phyloP scores from a whole-genome alignment of 371 early-diverging fungal species.

The Rhizopus microsporus region DNA sequence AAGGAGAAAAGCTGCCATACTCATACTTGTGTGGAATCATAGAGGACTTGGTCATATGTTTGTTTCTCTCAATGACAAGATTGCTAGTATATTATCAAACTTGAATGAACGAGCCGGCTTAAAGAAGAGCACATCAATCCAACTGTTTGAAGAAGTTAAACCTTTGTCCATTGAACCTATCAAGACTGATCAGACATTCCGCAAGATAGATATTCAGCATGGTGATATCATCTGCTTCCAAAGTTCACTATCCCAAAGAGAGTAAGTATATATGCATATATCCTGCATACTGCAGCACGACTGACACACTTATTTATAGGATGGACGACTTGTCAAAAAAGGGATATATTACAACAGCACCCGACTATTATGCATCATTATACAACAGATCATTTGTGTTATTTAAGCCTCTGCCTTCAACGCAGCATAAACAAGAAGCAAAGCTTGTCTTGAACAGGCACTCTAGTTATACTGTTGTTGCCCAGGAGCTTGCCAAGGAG shows the following conservation, averaged over 20 bases:
- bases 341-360: constrained; percentile 46
- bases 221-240: constrained; percentile 91
- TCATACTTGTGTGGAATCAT: background rate
- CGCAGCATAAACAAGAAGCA: constrained; percentile 17
- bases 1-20: background rate
- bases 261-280: constrained; percentile 47
- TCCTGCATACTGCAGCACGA: background rate
- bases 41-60: constrained; percentile 70
- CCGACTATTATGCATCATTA: constrained; percentile 70
- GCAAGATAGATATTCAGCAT: constrained; percentile 70
- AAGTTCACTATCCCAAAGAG: constrained; percentile 49
- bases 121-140: constrained; percentile 19
- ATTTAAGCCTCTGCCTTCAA: constrained; percentile 61
- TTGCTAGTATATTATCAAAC: constrained; percentile 66
- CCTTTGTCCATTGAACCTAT: constrained; percentile 75
- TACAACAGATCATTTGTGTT: constrained; percentile 62
- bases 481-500: constrained; percentile 14
- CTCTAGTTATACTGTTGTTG: constrained; percentile 12
- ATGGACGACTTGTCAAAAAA: constrained; percentile 16
- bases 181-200: constrained; percentile 63
- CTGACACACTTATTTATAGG: constrained; percentile 13
- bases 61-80: constrained; percentile 56
- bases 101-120: constrained; percentile 21
- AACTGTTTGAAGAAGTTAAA: constrained; percentile 69
- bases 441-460: constrained; percentile 16